Conservation (phyloP, 1,284 basidiomycete species). For the Tilletia horrida region DNA sequence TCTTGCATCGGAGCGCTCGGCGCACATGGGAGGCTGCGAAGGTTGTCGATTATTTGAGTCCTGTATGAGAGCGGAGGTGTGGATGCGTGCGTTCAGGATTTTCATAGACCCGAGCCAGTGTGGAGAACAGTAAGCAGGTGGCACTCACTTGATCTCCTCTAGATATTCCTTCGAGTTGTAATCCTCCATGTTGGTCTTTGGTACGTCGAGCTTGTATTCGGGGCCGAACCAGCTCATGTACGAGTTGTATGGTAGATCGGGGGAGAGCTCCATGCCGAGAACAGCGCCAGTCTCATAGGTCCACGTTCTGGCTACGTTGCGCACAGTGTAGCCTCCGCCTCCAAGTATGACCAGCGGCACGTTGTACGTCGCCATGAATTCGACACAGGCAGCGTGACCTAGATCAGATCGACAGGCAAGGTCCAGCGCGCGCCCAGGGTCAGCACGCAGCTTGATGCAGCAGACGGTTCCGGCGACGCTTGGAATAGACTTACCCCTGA, state of each 20-base stretch:
- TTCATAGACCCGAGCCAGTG: no score
- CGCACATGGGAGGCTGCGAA: slow-evolving; percentile 73
- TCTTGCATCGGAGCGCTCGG: slow-evolving; percentile 85
- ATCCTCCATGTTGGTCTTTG: slow-evolving; percentile 90
- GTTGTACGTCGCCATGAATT: slow-evolving; percentile 77
- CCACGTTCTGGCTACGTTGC: slow-evolving; percentile 91
- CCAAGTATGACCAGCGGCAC: slow-evolving; percentile 88
- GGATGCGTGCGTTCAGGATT: slow-evolving; percentile 20
- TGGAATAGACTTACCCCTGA: slow-evolving; percentile 79
- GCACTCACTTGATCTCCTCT: slow-evolving; percentile 70
- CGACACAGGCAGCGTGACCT: slow-evolving; percentile 81
- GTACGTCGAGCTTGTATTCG: slow-evolving; percentile 86
- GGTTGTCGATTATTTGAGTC: slow-evolving; percentile 70
- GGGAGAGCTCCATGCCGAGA: slow-evolving; percentile 78
- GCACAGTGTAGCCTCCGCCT: slow-evolving; percentile 90
- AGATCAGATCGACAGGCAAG: no score
- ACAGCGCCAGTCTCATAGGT: slow-evolving; percentile 95
- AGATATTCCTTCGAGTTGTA: slow-evolving; percentile 80
- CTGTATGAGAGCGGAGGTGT: slow-evolving; percentile 55
- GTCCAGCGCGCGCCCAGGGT: no score
- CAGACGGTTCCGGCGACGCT: no score
- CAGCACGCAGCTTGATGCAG: no score
- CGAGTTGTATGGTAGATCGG: slow-evolving; percentile 80
- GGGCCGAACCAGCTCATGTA: slow-evolving; percentile 99
- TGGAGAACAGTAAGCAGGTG: not conserved